phyloP scores from a whole-genome alignment of 176 grass and related monocot genomes.

The Elaeis guineensis region DNA sequence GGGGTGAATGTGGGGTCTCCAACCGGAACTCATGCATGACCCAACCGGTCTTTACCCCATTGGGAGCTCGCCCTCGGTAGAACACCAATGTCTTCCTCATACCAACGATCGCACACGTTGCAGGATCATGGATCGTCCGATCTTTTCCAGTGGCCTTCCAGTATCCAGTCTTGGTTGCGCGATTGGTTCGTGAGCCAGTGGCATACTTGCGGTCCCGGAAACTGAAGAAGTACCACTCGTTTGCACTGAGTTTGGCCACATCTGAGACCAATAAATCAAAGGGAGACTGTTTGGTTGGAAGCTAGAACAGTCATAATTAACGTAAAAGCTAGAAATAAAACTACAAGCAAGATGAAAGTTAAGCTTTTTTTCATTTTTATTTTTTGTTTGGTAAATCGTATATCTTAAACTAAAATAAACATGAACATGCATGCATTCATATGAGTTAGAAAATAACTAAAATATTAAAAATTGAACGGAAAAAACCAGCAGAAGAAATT shows the following conservation, averaged over 20 bases:
- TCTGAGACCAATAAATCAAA: slow-evolving; percentile 17
- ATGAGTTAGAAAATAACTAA: no score
- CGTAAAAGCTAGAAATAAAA: no score
- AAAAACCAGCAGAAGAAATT: no score
- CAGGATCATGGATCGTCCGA: slow-evolving; percentile 21
- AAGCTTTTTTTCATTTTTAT: no score
- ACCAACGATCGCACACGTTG: slow-evolving; percentile 28
- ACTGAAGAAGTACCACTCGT: slow-evolving; percentile 87
- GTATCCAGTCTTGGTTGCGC: slow-evolving; percentile 58
- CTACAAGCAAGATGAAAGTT: no score
- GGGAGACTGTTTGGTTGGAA: not conserved
- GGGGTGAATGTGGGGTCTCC: slow-evolving; percentile 28
- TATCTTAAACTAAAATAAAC: no score
- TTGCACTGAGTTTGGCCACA: slow-evolving; percentile 40
- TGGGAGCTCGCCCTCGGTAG: slow-evolving; percentile 56
- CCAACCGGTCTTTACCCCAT: slow-evolving; percentile 48
- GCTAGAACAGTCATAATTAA: no score
- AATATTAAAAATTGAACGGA: no score
- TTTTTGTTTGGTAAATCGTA: no score
- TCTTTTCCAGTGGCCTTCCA: slow-evolving; percentile 85
- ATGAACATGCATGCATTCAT: no score
- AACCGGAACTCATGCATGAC: slow-evolving; percentile 80
- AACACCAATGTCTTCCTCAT: slow-evolving; percentile 84
- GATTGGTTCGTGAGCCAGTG: slow-evolving; percentile 54
- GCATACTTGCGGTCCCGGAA: slow-evolving; percentile 63